Conservation (phyloP, 495 filamentous ascomycete species). For the Penicillium dipodomyicola region DNA sequence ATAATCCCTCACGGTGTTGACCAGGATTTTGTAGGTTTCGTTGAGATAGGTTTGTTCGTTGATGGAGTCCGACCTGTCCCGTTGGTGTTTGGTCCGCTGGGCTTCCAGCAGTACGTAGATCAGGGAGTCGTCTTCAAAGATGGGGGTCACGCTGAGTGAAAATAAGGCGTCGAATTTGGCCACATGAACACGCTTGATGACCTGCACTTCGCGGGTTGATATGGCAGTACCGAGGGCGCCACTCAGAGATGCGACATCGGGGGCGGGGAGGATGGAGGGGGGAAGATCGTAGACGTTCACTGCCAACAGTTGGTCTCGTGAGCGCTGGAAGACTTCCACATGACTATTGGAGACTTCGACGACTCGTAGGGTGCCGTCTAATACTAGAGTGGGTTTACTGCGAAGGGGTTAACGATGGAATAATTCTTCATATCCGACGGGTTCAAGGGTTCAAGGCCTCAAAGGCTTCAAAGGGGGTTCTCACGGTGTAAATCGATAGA, state of each 20-base stretch:
- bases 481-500: conserved; percentile 48
- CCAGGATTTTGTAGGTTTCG: conserved; percentile 59
- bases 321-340: conserved; percentile 34
- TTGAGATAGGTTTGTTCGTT: conserved; percentile 49
- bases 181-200: conserved; percentile 30
- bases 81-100: conserved; percentile 29
- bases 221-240: conserved; percentile 47
- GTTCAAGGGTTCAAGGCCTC: not conserved
- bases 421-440: not conserved
- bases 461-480: not conserved
- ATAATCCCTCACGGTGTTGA: conserved; percentile 65
- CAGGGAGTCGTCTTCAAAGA: conserved; percentile 46
- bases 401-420: not conserved
- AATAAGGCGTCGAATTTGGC: conserved; percentile 28
- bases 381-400: conserved; percentile 45
- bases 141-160: conserved; percentile 49
- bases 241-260: conserved; percentile 39
- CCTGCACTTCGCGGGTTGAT: conserved; percentile 32
- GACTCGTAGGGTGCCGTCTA: conserved; percentile 47
- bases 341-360: conserved; percentile 52
- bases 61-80: conserved; percentile 7
- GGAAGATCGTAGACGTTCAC: conserved; percentile 42
- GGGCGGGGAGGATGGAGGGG: conserved; percentile 34
- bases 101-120: conserved; percentile 51
- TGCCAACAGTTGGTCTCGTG: conserved; percentile 41